A percentile compares a stretch with the other conserved stretches of the same genome.
Conservation (phyloP, 1,284 basidiomycete genomes). For the Cryptococcus wingfieldii region DNA sequence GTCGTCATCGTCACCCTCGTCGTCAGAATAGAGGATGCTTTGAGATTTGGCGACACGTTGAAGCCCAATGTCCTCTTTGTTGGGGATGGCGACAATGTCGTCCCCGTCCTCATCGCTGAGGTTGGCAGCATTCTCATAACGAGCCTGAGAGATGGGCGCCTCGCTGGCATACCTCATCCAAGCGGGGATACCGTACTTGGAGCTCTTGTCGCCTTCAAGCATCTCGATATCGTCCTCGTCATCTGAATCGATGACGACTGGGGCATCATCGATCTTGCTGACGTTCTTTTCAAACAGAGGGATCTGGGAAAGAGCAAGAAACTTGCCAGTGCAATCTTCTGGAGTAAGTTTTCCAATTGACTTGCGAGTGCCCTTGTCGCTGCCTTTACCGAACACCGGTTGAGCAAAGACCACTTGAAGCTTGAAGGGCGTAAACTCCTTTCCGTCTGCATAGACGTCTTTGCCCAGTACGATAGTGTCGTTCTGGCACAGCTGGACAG, state of each 20-base stretch:
- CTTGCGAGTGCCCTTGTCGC: background rate
- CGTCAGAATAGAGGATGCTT: background rate
- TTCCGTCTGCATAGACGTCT: conserved; percentile 6
- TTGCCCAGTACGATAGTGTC: conserved; percentile 31
- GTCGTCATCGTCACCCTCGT: conserved; percentile 1
- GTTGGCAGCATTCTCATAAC: background rate
- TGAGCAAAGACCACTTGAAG: conserved; percentile 13
- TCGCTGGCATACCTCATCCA: conserved; percentile 19
- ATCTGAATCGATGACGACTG: background rate
- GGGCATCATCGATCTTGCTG: background rate
- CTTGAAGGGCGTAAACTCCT: conserved; percentile 9
- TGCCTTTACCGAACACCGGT: conserved; percentile 7
- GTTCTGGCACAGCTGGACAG: conserved; percentile 20
- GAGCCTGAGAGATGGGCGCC: background rate
- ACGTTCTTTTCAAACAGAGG: background rate
- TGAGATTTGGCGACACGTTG: background rate
- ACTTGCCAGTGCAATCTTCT: conserved; percentile 1
- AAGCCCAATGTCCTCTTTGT: background rate
- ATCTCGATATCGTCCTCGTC: background rate
- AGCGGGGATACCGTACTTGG: conserved; percentile 17
- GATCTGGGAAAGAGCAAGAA: background rate
- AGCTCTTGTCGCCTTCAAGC: background rate
- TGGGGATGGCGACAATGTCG: background rate
- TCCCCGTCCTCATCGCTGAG: background rate
- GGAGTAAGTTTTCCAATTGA: background rate